A percentile compares a stretch with the other conserved stretches of the same genome.
These are phyloP conservation scores for Fusarium concolor DNA, from an alignment of 2,329 filamentous ascomycete genomes.

Conservation along the genomic window DNA sequence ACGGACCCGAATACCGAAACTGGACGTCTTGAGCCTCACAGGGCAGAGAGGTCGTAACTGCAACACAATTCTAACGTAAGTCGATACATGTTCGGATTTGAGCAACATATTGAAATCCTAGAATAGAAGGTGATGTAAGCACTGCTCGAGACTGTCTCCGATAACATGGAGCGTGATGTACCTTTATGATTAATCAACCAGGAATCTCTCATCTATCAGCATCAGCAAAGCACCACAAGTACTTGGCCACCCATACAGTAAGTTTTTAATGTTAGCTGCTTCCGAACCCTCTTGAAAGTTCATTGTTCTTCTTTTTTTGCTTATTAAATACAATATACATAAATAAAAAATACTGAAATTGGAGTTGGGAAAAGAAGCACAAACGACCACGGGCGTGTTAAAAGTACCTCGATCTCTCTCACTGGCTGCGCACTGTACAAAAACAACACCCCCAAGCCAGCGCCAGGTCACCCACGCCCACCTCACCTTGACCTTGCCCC, in stretches of 20 bases:
- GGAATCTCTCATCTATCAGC: constrained; percentile 8
- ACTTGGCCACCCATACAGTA: constrained; percentile 5
- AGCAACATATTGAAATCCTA: constrained; percentile 1
- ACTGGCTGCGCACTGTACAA: constrained; percentile 43
- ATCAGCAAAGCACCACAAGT: constrained; percentile 11
- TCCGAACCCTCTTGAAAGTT: neutral
- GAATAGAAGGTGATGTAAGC: constrained; percentile 37
- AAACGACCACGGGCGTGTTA: constrained; percentile 1
- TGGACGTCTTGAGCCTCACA: constrained; percentile 8
- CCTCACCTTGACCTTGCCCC: constrained; percentile 47
- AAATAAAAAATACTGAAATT: neutral
- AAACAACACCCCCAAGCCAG: constrained; percentile 26
- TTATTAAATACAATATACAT: neutral
- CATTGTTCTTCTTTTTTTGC: neutral
- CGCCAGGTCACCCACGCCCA: constrained; percentile 40
- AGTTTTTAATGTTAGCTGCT: neutral
- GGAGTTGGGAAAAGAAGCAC: constrained; percentile 3
- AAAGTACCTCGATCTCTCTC: constrained; percentile 9
- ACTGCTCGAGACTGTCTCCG: constrained; percentile 6
- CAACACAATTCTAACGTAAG: constrained; percentile 12
- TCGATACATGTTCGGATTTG: neutral
- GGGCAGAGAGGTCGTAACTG: constrained; percentile 3
- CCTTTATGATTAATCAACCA: constrained; percentile 4
- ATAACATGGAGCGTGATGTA: constrained; percentile 10
- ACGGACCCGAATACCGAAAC: constrained; percentile 24